Evolutionary conservation across 768 basidiomycete genomes (phyloP).

Genomic region (Leccinum arenicola): DNA sequence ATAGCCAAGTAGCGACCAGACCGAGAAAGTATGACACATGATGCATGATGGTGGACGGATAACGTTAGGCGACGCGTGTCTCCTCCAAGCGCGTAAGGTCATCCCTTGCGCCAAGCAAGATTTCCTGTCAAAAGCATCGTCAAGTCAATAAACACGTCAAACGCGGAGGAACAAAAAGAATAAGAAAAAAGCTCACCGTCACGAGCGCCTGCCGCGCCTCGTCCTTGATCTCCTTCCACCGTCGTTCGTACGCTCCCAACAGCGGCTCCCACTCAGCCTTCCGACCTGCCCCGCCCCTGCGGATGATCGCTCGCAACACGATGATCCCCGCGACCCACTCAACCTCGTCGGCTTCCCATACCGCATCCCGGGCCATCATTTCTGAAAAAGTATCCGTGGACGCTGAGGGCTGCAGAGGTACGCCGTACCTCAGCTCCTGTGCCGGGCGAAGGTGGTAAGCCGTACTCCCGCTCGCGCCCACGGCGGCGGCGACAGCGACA

Average conservation of each 20-base stretch:
- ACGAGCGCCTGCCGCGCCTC: slow-evolving; percentile 62
- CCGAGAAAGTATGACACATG: background rate
- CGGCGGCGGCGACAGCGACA: background rate
- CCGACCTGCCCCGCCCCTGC: slow-evolving; percentile 49
- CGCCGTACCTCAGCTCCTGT: slow-evolving; percentile 42
- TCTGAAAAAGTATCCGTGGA: slow-evolving; percentile 49
- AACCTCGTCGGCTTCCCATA: slow-evolving; percentile 65
- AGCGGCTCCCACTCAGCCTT: slow-evolving; percentile 55
- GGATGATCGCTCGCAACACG: slow-evolving; percentile 54
- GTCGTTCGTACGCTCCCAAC: slow-evolving; percentile 54
- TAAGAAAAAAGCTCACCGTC: slow-evolving; percentile 38
- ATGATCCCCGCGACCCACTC: slow-evolving; percentile 68
- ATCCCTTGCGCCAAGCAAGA: slow-evolving; percentile 51
- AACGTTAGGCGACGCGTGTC: slow-evolving; percentile 9
- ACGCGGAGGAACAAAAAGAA: background rate
- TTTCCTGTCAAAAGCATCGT: slow-evolving; percentile 36
- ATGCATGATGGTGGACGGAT: background rate
- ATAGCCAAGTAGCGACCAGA: background rate
- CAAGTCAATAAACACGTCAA: background rate
- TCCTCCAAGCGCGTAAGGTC: slow-evolving; percentile 47
- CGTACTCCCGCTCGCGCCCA: slow-evolving; percentile 22
- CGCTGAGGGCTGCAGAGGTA: background rate
- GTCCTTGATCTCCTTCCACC: slow-evolving; percentile 72
- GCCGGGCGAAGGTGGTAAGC: slow-evolving; percentile 28
- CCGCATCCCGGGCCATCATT: slow-evolving; percentile 60